A percentile compares a stretch with the other conserved stretches of the same genome.
phyloP scores from a whole-genome alignment of 176 grass and related monocot genomes.

The Thinopyrum elongatum region DNA sequence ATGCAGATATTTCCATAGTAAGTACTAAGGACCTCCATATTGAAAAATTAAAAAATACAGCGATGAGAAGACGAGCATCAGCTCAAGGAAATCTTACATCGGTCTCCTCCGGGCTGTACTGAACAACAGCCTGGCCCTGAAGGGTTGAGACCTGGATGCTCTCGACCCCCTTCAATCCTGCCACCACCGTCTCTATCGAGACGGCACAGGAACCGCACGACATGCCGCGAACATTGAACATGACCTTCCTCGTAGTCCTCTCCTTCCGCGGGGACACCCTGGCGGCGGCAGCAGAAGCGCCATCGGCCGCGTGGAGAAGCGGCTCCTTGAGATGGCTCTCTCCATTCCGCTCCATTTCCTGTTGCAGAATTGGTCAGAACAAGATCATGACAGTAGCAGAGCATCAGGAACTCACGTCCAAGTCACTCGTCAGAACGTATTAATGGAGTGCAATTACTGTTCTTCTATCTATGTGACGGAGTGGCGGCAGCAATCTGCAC shows the following conservation, averaged over 20 bases:
- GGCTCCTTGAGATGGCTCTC: conserved; percentile 51
- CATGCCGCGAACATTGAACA: conserved; percentile 71
- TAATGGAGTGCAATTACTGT: neutral
- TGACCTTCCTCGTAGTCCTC: conserved; percentile 49
- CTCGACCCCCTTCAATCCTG: conserved; percentile 71
- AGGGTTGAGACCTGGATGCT: conserved; percentile 68
- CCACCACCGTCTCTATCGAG: conserved; percentile 75
- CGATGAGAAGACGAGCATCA: neutral
- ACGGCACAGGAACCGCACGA: conserved; percentile 72
- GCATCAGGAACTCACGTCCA: neutral
- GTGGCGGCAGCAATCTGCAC: neutral
- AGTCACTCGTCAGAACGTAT: neutral
- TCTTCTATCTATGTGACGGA: neutral
- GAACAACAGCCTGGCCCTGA: conserved; percentile 68
- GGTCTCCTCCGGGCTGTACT: conserved; percentile 59
- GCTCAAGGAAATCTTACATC: conserved; percentile 57
- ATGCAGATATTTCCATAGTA: neutral
- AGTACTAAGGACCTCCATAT: neutral
- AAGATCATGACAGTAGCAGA: neutral
- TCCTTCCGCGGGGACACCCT: conserved; percentile 32
- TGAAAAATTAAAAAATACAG: neutral
- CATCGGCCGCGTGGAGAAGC: conserved; percentile 37
- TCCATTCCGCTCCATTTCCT: conserved; percentile 51
- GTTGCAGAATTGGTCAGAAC: neutral
- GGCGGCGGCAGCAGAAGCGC: conserved; percentile 9